Percentiles rank a stretch among this genome's conserved stretches.
These are phyloP conservation scores for Talaromyces islandicus DNA, from an alignment of 2,329 filamentous ascomycete genomes.

Conservation along the genomic window DNA sequence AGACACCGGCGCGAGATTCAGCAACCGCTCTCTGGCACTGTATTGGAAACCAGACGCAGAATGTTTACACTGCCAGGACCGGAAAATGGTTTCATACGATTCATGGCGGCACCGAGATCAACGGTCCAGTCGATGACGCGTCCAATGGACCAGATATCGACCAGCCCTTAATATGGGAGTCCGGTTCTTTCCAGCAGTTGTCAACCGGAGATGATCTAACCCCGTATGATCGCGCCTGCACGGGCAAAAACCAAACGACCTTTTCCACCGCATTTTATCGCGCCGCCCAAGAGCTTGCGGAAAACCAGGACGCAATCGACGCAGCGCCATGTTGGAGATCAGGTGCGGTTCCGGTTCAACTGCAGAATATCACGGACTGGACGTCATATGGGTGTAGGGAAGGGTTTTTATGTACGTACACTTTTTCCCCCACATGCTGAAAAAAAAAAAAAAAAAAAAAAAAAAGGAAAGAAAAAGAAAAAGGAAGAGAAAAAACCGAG, in stretches of 20 bases:
- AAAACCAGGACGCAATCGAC: not conserved
- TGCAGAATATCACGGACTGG: constrained; percentile 7
- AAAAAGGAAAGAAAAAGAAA: too few relatives aligned
- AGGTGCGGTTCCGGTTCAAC: not conserved
- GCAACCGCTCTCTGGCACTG: constrained; percentile 4
- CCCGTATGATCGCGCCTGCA: constrained; percentile 3
- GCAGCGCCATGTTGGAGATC: constrained; percentile 5
- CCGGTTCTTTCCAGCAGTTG: not conserved
- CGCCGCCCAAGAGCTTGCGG: not conserved
- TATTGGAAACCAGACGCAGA: constrained; percentile 5
- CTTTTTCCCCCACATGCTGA: too few relatives aligned
- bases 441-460: too few relatives aligned
- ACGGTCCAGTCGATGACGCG: not conserved
- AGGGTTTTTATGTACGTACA: constrained; percentile 2
- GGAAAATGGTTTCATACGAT: constrained; percentile 3
- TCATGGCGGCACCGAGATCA: not conserved
- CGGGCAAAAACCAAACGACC: constrained; percentile 1
- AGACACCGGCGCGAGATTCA: not conserved
- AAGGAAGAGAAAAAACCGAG: too few relatives aligned
- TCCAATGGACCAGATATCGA: constrained; percentile 1
- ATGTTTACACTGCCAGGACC: not conserved
- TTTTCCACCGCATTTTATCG: constrained; percentile 5
- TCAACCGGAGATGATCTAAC: not conserved
- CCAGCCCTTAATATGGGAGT: not conserved
- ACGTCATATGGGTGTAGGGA: constrained; percentile 1